phyloP scores from a whole-genome alignment of 2,329 filamentous ascomycete genomes.

The Fusarium sp. region DNA sequence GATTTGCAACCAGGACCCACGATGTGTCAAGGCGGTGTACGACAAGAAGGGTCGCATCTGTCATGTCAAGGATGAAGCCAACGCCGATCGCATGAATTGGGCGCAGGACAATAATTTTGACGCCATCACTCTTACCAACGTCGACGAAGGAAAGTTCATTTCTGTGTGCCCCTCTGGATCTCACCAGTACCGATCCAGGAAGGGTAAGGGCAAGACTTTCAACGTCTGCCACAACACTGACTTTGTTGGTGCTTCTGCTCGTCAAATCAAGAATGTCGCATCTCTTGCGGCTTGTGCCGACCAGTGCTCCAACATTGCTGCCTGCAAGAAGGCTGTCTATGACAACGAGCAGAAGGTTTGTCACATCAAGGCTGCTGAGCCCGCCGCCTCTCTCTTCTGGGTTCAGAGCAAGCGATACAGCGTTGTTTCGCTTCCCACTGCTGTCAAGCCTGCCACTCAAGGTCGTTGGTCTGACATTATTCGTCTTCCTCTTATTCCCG shows the following conservation, averaged over 20 bases:
- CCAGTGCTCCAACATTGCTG: conserved; percentile 22
- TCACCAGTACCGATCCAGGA: conserved; percentile 21
- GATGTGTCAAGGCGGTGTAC: conserved; percentile 38
- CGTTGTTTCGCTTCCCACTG: conserved; percentile 17
- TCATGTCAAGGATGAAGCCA: conserved; percentile 34
- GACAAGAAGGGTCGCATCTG: conserved; percentile 31
- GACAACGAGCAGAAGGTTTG: conserved; percentile 40
- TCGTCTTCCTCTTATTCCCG: conserved; percentile 32
- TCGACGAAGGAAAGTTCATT: conserved; percentile 29
- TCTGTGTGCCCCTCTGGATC: conserved; percentile 18
- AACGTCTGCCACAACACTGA: conserved; percentile 29
- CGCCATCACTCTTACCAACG: conserved; percentile 18
- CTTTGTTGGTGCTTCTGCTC: conserved; percentile 12
- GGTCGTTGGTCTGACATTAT: conserved; percentile 37
- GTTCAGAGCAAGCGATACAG: conserved; percentile 32
- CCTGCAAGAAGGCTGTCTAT: conserved; percentile 37
- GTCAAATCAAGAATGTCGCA: conserved; percentile 19
- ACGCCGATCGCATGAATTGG: conserved; percentile 27
- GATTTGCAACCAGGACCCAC: conserved; percentile 36
- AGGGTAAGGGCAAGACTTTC: conserved; percentile 16
- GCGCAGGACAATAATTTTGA: conserved; percentile 23
- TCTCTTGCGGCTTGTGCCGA: conserved; percentile 34
- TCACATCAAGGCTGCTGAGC: conserved; percentile 33
- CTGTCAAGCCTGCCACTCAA: neutral
- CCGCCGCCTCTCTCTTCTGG: conserved; percentile 31